Evolutionary conservation across 331 rosid species (phyloP).

Genomic region (Prunus yedoensis): DNA sequence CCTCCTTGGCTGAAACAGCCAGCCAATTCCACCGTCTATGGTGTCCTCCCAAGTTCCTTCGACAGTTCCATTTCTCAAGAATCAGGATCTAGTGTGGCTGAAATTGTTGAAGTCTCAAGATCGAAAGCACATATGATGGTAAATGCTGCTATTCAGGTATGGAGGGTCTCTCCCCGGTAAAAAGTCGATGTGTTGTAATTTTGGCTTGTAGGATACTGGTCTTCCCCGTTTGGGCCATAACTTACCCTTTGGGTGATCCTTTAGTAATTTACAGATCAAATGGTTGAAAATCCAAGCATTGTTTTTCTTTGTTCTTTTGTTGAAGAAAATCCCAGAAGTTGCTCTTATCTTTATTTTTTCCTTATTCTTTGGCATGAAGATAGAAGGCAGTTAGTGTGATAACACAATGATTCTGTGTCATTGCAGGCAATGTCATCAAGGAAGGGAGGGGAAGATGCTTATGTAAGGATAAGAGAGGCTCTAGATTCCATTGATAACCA

Average conservation of each 20-base stretch:
- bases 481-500: slow-evolving; percentile 54
- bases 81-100: slow-evolving; percentile 46
- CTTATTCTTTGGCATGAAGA: neutral
- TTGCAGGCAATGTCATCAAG: slow-evolving; percentile 61
- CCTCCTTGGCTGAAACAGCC: slow-evolving; percentile 42
- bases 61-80: slow-evolving; percentile 46
- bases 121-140: slow-evolving; percentile 63
- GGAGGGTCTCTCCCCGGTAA: neutral
- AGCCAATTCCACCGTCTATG: slow-evolving; percentile 35
- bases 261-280: neutral
- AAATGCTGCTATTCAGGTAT: slow-evolving; percentile 77
- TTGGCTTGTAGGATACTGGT: neutral
- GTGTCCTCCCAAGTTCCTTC: slow-evolving; percentile 36
- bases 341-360: neutral
- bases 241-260: neutral
- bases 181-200: neutral
- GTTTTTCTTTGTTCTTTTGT: neutral
- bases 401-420: neutral
- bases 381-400: neutral
- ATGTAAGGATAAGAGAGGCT: slow-evolving; percentile 44
- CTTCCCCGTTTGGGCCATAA: neutral
- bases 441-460: slow-evolving; percentile 72
- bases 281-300: slow-evolving; percentile 4
- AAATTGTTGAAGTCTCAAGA: slow-evolving; percentile 60
- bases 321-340: neutral